Conservation (phyloP, 257 asterid species). For the Nyctanthes arbortristis region DNA sequence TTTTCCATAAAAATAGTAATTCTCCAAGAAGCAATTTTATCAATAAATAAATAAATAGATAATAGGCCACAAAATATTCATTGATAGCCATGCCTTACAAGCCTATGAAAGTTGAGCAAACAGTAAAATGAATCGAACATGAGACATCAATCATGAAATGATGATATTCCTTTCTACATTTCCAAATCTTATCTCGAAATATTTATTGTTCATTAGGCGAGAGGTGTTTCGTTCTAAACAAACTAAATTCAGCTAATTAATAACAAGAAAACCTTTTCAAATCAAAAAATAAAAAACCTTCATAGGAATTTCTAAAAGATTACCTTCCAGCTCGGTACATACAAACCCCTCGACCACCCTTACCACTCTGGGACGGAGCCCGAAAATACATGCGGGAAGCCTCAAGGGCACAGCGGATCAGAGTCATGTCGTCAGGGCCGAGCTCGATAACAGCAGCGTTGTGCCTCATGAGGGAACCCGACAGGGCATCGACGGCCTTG, state of each 20-base stretch:
- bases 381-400: constrained; percentile 70
- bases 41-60: no score
- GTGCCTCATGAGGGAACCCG: constrained; percentile 78
- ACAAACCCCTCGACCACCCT: constrained; percentile 67
- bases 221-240: neutral
- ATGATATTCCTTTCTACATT: neutral
- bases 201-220: neutral
- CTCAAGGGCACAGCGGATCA: constrained; percentile 83
- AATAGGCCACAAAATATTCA: no score
- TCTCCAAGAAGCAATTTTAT: no score
- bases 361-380: constrained; percentile 41
- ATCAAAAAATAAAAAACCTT: no score
- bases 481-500: constrained; percentile 74
- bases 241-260: neutral
- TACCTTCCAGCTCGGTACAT: constrained; percentile 88
- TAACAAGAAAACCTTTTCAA: no score
- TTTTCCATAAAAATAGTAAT: no score
- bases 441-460: constrained; percentile 93
- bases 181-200: neutral
- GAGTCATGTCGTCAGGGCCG: constrained; percentile 57
- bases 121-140: neutral
- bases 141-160: neutral
- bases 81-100: neutral
- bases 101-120: neutral
- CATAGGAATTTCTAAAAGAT: neutral